Evolutionary conservation across 2,329 filamentous ascomycete genomes (phyloP), one percentile per base, ranked within the genome.

Genomic region (Pseudogymnoascus sp.): DNA sequence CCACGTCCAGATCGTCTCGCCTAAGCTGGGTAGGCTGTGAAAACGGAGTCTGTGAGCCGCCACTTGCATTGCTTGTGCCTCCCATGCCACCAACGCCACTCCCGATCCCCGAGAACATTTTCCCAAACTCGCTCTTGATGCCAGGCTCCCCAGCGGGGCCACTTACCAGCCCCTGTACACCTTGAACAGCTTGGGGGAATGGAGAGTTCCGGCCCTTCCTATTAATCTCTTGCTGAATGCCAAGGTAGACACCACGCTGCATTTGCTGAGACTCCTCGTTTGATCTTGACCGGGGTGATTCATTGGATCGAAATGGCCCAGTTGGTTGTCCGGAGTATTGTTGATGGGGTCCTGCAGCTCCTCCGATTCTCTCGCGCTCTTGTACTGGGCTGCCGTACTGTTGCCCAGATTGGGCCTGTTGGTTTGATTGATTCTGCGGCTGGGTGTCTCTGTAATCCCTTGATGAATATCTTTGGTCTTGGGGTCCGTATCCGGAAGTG

Each of bases 31-130:
- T 77, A 15, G 50, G 17, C 7, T 56, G 50, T 5, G 80, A 77
- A 64, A 82, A 85, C 1, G 82, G 79, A 38, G 80, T 64, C 75
- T 78, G 65, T 76, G 79, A 33, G 83, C 80, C 65, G 80, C 83
- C 68, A 79, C 83, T 64, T 80, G 69, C 68, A 56, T 80, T 78
- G 37, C 78, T 76, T 35, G 79, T 76, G 13, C 76, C 75, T 46
- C 77, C 77, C 19, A 80, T 80, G 66, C 80, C 81, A 31, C 84
- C 84, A 17, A 88, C 79, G 37, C 87, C 87, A 73, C 85, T 87
- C 15, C 87, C 93, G 68, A 97, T 91, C n/a, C 93, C 93, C 17
- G 91, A 91, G 76, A 96, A 97, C 82, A 97, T 96, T 66, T 91
- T 88, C 29, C 93, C 93, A 73, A 97, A 93, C 73, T 97, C 93